Conservation (phyloP, 805 yeast species). For the Brettanomyces sp. region DNA sequence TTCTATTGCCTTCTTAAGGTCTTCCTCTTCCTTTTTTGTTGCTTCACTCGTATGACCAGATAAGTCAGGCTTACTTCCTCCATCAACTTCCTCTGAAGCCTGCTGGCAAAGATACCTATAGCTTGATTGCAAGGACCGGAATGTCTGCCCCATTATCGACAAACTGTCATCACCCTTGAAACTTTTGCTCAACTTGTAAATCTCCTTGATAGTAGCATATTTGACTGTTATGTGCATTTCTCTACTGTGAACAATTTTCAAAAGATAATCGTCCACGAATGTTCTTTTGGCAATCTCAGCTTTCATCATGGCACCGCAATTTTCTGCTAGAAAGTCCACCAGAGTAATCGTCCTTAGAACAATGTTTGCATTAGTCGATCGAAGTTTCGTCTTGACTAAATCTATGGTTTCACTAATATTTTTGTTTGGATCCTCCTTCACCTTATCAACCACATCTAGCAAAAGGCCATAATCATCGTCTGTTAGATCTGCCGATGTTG, state of each 20-base stretch:
- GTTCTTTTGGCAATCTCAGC: constrained; percentile 50
- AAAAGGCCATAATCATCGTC: constrained; percentile 62
- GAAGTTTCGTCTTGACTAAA: constrained; percentile 38
- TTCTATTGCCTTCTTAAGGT: constrained; percentile 65
- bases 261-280: constrained; percentile 37
- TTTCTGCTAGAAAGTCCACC: constrained; percentile 58
- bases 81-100: constrained; percentile 20
- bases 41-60: neutral
- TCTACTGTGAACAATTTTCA: constrained; percentile 41
- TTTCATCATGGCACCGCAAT: constrained; percentile 64
- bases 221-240: constrained; percentile 62
- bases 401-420: constrained; percentile 38
- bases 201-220: constrained; percentile 51
- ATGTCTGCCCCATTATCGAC: constrained; percentile 56
- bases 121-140: constrained; percentile 34
- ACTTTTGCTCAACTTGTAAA: constrained; percentile 54
- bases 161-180: constrained; percentile 72
- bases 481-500: constrained; percentile 55
- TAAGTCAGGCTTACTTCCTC: constrained; percentile 7
- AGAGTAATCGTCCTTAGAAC: constrained; percentile 48
- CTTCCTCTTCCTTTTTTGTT: constrained; percentile 56
- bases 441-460: constrained; percentile 57
- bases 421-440: constrained; percentile 51
- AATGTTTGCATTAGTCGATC: constrained; percentile 52
- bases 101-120: constrained; percentile 29